A percentile compares a stretch with the other conserved stretches of the same genome.
Conservation (phyloP, 495 filamentous ascomycete genomes). For the Hypoxylon fragiforme region DNA sequence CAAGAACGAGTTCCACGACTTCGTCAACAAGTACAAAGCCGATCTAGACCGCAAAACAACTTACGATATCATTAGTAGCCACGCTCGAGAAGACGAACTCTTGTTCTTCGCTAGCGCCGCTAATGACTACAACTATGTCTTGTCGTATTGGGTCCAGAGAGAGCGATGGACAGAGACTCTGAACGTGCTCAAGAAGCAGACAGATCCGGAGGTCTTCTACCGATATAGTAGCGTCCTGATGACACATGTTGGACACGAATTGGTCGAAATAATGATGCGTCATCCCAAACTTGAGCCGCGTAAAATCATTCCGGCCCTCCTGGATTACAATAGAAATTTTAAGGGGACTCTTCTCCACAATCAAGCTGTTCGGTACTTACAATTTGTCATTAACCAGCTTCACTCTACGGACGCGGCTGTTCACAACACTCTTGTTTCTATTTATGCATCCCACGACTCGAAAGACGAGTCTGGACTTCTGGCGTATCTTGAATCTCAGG, state of each 20-base stretch:
- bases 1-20: constrained; percentile 81
- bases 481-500: constrained; percentile 79
- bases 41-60: constrained; percentile 90
- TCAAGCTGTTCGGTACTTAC: constrained; percentile 92
- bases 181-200: constrained; percentile 86
- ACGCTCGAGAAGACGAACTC: constrained; percentile 90
- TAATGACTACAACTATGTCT: constrained; percentile 90
- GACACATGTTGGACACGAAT: constrained; percentile 77
- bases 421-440: constrained; percentile 95
- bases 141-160: constrained; percentile 96
- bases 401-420: constrained; percentile 84
- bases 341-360: constrained; percentile 69
- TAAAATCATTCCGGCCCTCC: constrained; percentile 85
- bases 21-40: constrained; percentile 76
- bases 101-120: constrained; percentile 85
- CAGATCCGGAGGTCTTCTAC: constrained; percentile 90
- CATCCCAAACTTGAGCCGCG: constrained; percentile 86
- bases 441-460: constrained; percentile 86
- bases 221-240: constrained; percentile 95
- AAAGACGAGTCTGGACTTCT: constrained; percentile 82
- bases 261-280: constrained; percentile 92
- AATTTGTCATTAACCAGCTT: constrained; percentile 88
- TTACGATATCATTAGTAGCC: constrained; percentile 94
- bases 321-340: constrained; percentile 86
- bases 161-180: constrained; percentile 92